phyloP scores from a whole-genome alignment of 2,329 filamentous ascomycete genomes.

The Neurospora sp. region DNA sequence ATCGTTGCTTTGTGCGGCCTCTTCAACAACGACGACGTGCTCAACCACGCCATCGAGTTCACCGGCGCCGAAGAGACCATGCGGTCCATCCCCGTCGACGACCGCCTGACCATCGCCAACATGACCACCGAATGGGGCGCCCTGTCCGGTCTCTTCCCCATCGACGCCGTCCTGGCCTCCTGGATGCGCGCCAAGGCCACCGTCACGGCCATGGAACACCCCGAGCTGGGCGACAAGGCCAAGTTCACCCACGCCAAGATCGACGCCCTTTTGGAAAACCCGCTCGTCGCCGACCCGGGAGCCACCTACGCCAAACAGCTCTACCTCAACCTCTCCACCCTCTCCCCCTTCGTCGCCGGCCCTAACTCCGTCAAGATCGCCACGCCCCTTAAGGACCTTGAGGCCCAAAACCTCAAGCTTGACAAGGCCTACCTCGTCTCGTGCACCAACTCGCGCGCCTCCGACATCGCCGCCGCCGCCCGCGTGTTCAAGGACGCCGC shows the following conservation, averaged over 20 bases:
- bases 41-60: slow-evolving; percentile 89
- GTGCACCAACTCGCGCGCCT: slow-evolving; percentile 78
- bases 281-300: slow-evolving; percentile 60
- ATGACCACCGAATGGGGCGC: slow-evolving; percentile 76
- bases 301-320: slow-evolving; percentile 77
- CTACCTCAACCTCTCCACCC: slow-evolving; percentile 71
- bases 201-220: slow-evolving; percentile 50
- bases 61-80: slow-evolving; percentile 71
- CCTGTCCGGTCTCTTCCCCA: slow-evolving; percentile 59
- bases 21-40: slow-evolving; percentile 78
- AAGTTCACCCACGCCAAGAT: slow-evolving; percentile 65
- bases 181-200: slow-evolving; percentile 77
- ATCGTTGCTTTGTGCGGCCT: slow-evolving; percentile 82
- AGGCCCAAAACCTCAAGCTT: slow-evolving; percentile 62
- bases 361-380: slow-evolving; percentile 88
- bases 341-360: slow-evolving; percentile 76
- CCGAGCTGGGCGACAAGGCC: slow-evolving; percentile 35
- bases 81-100: slow-evolving; percentile 57
- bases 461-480: slow-evolving; percentile 74
- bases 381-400: slow-evolving; percentile 66
- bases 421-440: slow-evolving; percentile 82
- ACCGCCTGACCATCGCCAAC: slow-evolving; percentile 60
- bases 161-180: slow-evolving; percentile 59
- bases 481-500: slow-evolving; percentile 76
- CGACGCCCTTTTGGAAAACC: slow-evolving; percentile 61